Conservation (phyloP, 1,139 yeast genomes). For the Candida glucosophila region DNA sequence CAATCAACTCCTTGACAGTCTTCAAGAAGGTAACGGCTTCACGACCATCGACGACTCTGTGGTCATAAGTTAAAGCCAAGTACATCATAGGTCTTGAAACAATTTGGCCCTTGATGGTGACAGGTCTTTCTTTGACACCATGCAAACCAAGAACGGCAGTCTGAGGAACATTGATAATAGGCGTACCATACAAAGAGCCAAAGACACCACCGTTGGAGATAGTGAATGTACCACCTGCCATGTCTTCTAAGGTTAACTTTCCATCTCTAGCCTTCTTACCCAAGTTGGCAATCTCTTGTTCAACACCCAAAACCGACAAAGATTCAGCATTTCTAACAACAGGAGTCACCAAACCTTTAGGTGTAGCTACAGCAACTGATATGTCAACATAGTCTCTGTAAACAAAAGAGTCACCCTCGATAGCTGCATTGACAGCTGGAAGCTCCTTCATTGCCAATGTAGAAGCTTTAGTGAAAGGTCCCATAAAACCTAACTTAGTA, state of each 20-base stretch:
- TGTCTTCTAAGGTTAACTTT: conserved; percentile 92
- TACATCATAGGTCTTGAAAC: conserved; percentile 99
- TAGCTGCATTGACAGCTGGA: conserved; percentile 93
- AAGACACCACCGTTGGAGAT: conserved; percentile 99
- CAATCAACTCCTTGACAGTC: conserved; percentile 92
- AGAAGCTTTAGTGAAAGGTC: conserved; percentile 93
- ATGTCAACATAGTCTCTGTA: conserved; percentile 95
- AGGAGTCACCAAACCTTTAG: conserved; percentile 98
- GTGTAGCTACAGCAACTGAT: conserved; percentile 97
- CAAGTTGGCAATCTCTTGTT: conserved; percentile 70
- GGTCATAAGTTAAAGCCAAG: conserved; percentile 96
- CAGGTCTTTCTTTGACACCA: conserved; percentile 97
- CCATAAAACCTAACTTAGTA: conserved; percentile 96
- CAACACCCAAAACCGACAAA: conserved; percentile 79
- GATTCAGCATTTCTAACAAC: conserved; percentile 97
- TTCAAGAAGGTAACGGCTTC: conserved; percentile 97
- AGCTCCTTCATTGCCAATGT: conserved; percentile 89
- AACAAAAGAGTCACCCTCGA: conserved; percentile 88
- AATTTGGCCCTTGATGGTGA: conserved; percentile 90
- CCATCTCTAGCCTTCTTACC: conserved; percentile 96
- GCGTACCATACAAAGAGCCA: conserved; percentile 97
- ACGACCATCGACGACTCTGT: conserved; percentile 96
- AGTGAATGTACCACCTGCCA: conserved; percentile 99
- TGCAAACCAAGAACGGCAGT: conserved; percentile 97
- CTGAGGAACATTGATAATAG: conserved; percentile 97